Evolutionary conservation across 768 basidiomycete species (phyloP), one percentile per base, ranked within the genome.

Genomic region (Auricularia sp.): DNA sequence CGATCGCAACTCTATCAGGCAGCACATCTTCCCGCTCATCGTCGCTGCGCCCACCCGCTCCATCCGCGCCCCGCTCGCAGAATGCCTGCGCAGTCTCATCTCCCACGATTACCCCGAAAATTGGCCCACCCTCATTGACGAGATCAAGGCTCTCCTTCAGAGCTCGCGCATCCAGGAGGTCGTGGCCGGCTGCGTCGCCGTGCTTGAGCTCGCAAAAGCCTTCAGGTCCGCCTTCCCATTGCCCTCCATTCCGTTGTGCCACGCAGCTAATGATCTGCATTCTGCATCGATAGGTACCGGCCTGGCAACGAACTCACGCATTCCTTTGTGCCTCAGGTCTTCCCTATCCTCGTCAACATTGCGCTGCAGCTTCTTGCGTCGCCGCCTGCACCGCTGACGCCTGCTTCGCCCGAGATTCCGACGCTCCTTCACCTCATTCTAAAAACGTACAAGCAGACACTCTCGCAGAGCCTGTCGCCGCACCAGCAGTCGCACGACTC

Each of bases 351-450:
- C 53, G 88, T 88, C 60, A 78, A 77, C n/a, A 85, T 95, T 67
- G 92, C 87, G 18, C 77, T 80, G 0, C 80, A 85, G 67, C 84
- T 94, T 77, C 76, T 91, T 59, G 78, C 82, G 54, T 80, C 83
- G 8, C 85, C 85, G 0, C 64, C 58, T 63, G 68, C 51, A n/a
- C 87, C 86, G 3, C 80, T 77, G 42, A 77, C 78, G n/a, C 72
- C 76, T 7, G 73, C 63, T 61, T 78, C 82, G 11, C 84, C 87
- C 60, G 91, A 93, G 65, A 87, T 89, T 62, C 91, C 91, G 1
- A 82, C 85, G 1, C 87, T 94, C 79, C 79, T 95, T 36, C 92
- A 94, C 70, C 81, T 92, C 62, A 89, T 95, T 65, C 79, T 94
- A 66, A 95, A 96, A 71, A 81, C 90, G 0, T 96, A 96, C 80